Percentiles rank a stretch among this genome's conserved stretches.
Evolutionary conservation across 106 monocot genomes (phyloP).

Genomic region (Platanthera zijinensis): DNA sequence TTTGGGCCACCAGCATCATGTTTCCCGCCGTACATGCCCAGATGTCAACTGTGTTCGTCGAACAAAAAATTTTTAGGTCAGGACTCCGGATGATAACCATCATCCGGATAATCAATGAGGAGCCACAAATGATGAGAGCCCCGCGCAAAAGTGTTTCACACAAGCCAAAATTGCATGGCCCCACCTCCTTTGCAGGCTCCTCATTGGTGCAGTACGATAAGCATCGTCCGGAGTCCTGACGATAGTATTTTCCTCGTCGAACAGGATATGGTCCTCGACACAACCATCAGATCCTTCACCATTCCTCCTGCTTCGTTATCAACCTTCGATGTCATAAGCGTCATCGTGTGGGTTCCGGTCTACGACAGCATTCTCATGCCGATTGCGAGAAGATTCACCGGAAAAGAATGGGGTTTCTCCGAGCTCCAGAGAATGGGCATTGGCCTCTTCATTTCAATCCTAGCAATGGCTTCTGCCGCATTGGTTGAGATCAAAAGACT

Average conservation of each 20-base stretch:
- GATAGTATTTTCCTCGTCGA: too few species aligned
- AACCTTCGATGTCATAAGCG: conserved; percentile 46
- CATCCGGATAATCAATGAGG: too few species aligned
- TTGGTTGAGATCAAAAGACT: conserved; percentile 48
- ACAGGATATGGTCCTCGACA: conserved; percentile 64
- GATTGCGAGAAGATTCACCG: conserved; percentile 35
- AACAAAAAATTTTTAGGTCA: too few species aligned
- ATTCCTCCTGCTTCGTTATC: conserved; percentile 63
- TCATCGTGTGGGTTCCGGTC: conserved; percentile 52
- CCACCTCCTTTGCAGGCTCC: too few species aligned
- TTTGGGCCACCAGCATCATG: conserved; percentile 46
- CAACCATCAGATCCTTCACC: conserved; percentile 25
- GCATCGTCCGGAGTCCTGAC: too few species aligned
- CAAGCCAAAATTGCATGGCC: too few species aligned
- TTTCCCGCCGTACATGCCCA: conserved; percentile 52
- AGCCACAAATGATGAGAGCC: too few species aligned
- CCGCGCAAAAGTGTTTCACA: too few species aligned
- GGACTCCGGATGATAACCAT: too few species aligned
- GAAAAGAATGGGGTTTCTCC: conserved; percentile 56
- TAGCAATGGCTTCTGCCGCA: conserved; percentile 46
- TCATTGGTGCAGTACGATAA: too few species aligned
- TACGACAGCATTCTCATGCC: conserved; percentile 53
- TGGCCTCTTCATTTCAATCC: conserved; percentile 50
- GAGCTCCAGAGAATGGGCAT: conserved; percentile 58
- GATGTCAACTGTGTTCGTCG: conserved; percentile 48